A percentile compares a stretch with the other conserved stretches of the same genome.
Conservation (phyloP, 495 filamentous ascomycete genomes). For the Schizothecium vesticola region DNA sequence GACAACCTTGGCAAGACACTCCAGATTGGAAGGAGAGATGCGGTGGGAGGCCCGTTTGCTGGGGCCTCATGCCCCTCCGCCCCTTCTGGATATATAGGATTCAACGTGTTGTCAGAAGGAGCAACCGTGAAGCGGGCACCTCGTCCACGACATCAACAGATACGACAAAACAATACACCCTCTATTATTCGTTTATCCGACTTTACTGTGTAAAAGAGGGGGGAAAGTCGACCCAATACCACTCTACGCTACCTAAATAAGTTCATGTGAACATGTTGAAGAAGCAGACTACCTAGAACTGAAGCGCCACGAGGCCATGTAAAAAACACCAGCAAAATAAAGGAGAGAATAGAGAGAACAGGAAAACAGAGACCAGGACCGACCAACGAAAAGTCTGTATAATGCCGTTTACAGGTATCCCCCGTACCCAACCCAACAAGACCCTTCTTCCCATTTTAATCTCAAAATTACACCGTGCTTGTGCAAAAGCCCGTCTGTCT, state of each 20-base stretch:
- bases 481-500: constrained; percentile 34
- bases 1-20: not conserved
- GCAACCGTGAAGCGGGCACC: not conserved
- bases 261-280: constrained; percentile 6
- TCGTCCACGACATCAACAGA: not conserved
- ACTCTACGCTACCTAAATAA: not conserved
- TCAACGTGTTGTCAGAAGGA: not conserved
- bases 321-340: not conserved
- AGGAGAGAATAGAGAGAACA: constrained; percentile 13
- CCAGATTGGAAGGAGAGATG: not conserved
- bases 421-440: constrained; percentile 19
- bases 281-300: not conserved
- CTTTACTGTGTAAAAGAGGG: not conserved
- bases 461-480: constrained; percentile 39
- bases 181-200: constrained; percentile 11
- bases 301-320: not conserved
- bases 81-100: not conserved
- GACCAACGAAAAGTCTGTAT: constrained; percentile 22
- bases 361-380: constrained; percentile 18
- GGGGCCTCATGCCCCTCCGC: not conserved
- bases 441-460: constrained; percentile 26
- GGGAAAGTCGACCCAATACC: not conserved
- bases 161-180: not conserved
- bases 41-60: not conserved
- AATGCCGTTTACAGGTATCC: constrained; percentile 19